Evolutionary conservation across 306 rosid genomes (phyloP), one percentile per base, ranked within the genome.

Genomic region (Gastrolobium villosum): DNA sequence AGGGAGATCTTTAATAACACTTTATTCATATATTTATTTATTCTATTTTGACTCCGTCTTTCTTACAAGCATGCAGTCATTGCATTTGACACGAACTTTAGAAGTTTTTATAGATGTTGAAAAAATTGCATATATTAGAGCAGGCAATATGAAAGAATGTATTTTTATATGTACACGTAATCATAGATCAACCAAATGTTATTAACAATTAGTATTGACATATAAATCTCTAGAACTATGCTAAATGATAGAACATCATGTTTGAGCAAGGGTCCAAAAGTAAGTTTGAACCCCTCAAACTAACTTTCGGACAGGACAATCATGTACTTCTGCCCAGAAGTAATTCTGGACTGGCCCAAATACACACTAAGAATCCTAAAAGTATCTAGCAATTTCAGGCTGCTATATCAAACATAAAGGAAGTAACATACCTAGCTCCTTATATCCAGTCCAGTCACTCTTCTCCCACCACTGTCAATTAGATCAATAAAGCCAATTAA

Each of bases 381-480:
- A 34, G 31, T 55, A 45, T 55, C 53, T n/a, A 44, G 59, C 74
- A 59, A 41, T 74, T 53, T 65, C 71, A 64, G 77, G 65, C 35
- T 57, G 59, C 68, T 65, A 57, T 49, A 60, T 62, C 46, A 69
- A 71, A 52, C 36, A 68, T 53, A 49, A 72, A 56, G 72, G 50
- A 83, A 54, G 84, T 37, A 82, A 59, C 68, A 66, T 94, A 94
- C 99, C 99, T 81, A 94, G 94, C 92, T 94, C 99, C 89, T 94
- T 94, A 88, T 90, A 94, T 94, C 99, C 99, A 5, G 95, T 90
- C 97, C 99, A 92, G 86, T 92, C 97, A 84, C 97, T 92, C 87
- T 92, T 92, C 97, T 92, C 97, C 99, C 97, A 94, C 98, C 98
- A 94, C 98, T 94, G 97, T 82, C 97, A 94, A 90, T 90, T 89